A percentile compares a stretch with the other conserved stretches of the same genome.
Evolutionary conservation across 768 basidiomycete species (phyloP).

Genomic region (Panellus pusillus): DNA sequence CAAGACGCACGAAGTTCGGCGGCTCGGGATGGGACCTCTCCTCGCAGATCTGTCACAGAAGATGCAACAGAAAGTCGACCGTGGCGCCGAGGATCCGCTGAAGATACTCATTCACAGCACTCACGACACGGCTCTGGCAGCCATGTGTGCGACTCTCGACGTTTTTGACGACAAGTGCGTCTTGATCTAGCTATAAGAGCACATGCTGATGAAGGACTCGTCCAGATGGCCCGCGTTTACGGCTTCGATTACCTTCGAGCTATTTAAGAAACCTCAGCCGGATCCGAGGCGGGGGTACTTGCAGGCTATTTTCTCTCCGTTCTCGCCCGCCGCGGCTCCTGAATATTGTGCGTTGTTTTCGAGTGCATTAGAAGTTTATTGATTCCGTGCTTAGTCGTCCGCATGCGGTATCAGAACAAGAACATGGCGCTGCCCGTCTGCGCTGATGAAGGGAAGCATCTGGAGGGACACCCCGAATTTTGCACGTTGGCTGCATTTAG

Average conservation of each 20-base stretch:
- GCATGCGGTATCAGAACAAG: constrained; percentile 77
- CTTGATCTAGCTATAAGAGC: neutral
- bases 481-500: constrained; percentile 68
- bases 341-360: constrained; percentile 43
- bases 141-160: constrained; percentile 61
- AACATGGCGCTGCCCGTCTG: constrained; percentile 65
- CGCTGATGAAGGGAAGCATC: constrained; percentile 63
- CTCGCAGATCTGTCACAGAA: constrained; percentile 62
- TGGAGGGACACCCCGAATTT: constrained; percentile 70
- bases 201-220: neutral
- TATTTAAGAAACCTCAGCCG: constrained; percentile 48
- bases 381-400: constrained; percentile 44
- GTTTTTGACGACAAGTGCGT: constrained; percentile 69
- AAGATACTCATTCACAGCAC: constrained; percentile 71
- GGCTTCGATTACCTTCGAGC: constrained; percentile 71
- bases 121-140: constrained; percentile 73
- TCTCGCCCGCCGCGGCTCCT: constrained; percentile 30
- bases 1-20: constrained; percentile 70
- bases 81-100: constrained; percentile 46
- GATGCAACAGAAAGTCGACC: constrained; percentile 58
- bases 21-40: constrained; percentile 76
- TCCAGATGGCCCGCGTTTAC: constrained; percentile 76
- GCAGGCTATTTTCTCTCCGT: constrained; percentile 43
- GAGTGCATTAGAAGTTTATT: neutral
- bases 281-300: constrained; percentile 24